Percentiles rank a stretch among this genome's conserved stretches.
Conservation (phyloP, 164 flowering plant genomes). For the Aristolochia fimbriata region DNA sequence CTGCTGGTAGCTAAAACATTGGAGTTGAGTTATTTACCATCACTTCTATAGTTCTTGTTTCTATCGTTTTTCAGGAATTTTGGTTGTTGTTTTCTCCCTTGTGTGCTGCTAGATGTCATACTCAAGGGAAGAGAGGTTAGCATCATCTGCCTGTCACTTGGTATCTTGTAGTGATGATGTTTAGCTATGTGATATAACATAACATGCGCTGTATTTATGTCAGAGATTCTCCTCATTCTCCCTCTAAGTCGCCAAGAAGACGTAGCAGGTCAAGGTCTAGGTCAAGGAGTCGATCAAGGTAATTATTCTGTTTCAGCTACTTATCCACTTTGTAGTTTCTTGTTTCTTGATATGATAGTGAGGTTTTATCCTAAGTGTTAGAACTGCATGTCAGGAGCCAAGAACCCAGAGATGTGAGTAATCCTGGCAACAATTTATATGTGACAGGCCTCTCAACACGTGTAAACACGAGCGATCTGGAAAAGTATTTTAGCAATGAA, state of each 20-base stretch:
- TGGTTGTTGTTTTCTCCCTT: neutral
- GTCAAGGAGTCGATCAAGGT: slow-evolving; percentile 47
- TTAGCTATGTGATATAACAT: slow-evolving; percentile 1
- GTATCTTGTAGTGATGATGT: slow-evolving; percentile 3
- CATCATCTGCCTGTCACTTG: slow-evolving; percentile 14
- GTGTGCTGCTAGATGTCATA: slow-evolving; percentile 27
- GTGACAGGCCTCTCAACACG: slow-evolving; percentile 66
- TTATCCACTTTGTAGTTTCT: neutral
- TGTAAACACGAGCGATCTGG: slow-evolving; percentile 38
- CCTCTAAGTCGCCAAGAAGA: slow-evolving; percentile 26
- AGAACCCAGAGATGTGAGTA: slow-evolving; percentile 24
- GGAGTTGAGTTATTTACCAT: no score
- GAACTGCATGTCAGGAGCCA: slow-evolving; percentile 22
- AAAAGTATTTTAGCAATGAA: slow-evolving; percentile 35
- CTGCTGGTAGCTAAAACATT: slow-evolving; percentile 18
- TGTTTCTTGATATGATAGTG: neutral
- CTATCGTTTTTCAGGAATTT: no score
- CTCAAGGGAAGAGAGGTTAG: slow-evolving; percentile 38
- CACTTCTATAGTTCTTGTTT: no score
- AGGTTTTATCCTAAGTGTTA: neutral
- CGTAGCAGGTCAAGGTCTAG: slow-evolving; percentile 41
- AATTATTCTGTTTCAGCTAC: neutral
- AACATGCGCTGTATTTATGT: neutral
- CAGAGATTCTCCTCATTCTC: slow-evolving; percentile 9
- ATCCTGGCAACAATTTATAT: slow-evolving; percentile 63